Conservation (phyloP, 176 grass and related monocot species). For the Areca catechu region DNA sequence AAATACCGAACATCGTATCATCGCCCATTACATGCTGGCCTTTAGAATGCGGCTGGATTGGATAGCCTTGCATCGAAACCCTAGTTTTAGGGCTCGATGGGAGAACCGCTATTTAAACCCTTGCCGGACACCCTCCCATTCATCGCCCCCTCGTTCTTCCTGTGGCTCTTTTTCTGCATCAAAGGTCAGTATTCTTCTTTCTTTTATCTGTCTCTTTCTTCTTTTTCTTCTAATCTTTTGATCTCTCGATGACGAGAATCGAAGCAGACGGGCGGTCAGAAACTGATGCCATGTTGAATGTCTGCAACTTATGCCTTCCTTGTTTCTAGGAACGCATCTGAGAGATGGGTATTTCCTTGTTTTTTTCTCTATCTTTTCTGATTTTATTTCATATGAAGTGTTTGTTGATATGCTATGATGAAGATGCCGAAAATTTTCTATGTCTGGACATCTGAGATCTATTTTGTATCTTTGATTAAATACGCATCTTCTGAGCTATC, state of each 20-base stretch:
- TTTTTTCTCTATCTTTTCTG: background rate
- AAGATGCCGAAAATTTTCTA: constrained; percentile 33
- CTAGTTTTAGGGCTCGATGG: no score
- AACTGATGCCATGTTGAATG: constrained; percentile 99
- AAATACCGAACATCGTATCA: no score
- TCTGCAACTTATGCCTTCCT: constrained; percentile 55
- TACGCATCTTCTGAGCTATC: background rate
- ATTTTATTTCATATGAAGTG: background rate
- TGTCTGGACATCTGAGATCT: constrained; percentile 78
- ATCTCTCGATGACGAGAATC: constrained; percentile 57
- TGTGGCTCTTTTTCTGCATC: no score
- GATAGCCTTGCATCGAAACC: no score
- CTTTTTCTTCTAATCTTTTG: no score
- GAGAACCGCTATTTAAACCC: no score
- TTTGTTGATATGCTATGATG: constrained; percentile 22
- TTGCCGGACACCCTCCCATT: no score
- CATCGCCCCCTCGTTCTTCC: no score
- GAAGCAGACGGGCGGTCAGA: constrained; percentile 99
- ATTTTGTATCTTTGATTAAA: constrained; percentile 18
- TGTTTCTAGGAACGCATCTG: constrained; percentile 30
- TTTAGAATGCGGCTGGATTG: no score
- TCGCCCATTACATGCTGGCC: no score
- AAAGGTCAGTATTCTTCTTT: no score
- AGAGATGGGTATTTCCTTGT: constrained; percentile 23
- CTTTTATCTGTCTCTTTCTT: background rate